Percentiles rank a stretch among this genome's conserved stretches.
Evolutionary conservation across 2,329 filamentous ascomycete genomes (phyloP).

Genomic region (Calonectria pauciramosa): DNA sequence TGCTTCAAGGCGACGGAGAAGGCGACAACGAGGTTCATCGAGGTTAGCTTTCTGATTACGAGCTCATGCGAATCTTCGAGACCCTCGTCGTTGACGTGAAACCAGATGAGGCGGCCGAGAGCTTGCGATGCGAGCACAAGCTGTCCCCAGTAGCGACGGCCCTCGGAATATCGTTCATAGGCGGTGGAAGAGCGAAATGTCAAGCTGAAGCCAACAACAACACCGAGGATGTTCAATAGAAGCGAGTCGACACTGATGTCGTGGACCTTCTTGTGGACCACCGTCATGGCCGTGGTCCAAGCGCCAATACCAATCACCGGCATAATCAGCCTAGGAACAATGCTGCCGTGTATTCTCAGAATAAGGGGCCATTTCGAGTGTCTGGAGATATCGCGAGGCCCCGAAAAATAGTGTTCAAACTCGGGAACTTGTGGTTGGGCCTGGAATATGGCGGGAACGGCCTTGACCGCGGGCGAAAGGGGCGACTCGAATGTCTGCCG

Average conservation of each 20-base stretch:
- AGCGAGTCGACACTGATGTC: background rate
- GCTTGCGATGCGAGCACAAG: background rate
- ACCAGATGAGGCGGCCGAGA: background rate
- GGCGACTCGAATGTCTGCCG: background rate
- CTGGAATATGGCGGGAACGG: background rate
- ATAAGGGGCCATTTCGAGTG: slow-evolving; percentile 5
- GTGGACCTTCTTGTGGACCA: background rate
- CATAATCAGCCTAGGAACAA: background rate
- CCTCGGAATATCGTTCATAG: background rate
- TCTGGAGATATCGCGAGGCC: background rate
- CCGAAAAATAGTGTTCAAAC: background rate
- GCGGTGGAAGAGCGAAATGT: background rate
- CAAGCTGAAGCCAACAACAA: background rate
- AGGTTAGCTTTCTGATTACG: slow-evolving; percentile 1
- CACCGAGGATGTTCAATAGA: background rate
- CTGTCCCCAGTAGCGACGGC: background rate
- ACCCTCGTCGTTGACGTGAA: background rate
- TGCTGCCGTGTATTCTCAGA: background rate
- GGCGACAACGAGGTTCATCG: slow-evolving; percentile 1
- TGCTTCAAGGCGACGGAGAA: slow-evolving; percentile 1
- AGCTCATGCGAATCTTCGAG: background rate
- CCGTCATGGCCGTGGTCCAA: background rate
- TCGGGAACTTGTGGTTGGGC: background rate
- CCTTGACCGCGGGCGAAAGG: background rate
- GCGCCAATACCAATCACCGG: background rate